These are phyloP conservation scores for Agrocybe pediades DNA, from an alignment of 768 basidiomycete species.

Conservation along the genomic window DNA sequence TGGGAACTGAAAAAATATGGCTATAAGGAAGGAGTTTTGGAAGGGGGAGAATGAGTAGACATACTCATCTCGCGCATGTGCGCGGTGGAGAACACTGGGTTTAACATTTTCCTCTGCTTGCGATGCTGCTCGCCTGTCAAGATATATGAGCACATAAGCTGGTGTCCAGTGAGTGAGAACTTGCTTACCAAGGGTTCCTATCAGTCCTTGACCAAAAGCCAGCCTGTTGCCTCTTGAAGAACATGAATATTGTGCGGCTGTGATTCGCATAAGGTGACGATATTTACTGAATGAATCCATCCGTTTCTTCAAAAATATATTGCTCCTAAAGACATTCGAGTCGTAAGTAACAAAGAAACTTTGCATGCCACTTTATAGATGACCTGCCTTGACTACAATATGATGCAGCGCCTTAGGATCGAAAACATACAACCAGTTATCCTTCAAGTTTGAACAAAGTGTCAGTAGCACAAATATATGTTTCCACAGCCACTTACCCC, in stretches of 20 bases:
- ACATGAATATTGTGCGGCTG: not conserved
- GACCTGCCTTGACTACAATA: not conserved
- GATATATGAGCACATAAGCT: not conserved
- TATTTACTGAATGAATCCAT: constrained; percentile 28
- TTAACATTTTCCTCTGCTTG: constrained; percentile 47
- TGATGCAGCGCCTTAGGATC: not conserved
- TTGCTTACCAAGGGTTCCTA: constrained; percentile 21
- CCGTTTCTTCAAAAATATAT: constrained; percentile 30
- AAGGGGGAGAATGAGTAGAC: not conserved
- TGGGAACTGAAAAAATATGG: constrained; percentile 26
- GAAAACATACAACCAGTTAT: not conserved
- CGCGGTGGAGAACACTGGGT: constrained; percentile 42
- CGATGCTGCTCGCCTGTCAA: constrained; percentile 39
- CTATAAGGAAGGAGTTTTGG: not conserved
- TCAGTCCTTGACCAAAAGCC: constrained; percentile 26
- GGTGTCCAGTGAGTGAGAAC: not conserved
- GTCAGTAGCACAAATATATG: too few species aligned
- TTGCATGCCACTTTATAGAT: too few species aligned
- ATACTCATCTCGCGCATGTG: constrained; percentile 40
- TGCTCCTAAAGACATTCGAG: too few species aligned
- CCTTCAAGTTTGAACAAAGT: not conserved
- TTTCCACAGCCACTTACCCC: not conserved
- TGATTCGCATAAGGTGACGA: not conserved
- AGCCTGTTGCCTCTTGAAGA: constrained; percentile 15
- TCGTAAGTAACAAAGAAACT: too few species aligned